Evolutionary conservation across 305 asterid genomes (phyloP), one percentile per base, ranked within the genome.

Genomic region (Fraxinus dipetala): DNA sequence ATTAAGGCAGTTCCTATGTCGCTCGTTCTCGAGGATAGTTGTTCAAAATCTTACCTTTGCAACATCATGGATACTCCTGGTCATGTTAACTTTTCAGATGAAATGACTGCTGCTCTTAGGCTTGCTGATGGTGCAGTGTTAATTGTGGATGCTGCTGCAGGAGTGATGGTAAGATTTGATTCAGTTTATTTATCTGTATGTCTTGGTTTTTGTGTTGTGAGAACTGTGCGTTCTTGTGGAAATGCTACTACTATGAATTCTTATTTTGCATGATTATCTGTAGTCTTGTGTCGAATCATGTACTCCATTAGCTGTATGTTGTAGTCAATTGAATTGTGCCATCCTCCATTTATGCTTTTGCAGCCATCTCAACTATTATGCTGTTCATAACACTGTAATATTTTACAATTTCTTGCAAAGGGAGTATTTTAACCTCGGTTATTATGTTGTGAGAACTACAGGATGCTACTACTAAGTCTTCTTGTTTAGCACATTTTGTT

Each of bases 41-140:
- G 88, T 85, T 90, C 98, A 18, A 96, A 96, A 84, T 96, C 99
- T 22, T 94, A 90, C 79, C 93, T 96, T 10, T 96, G 98, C 87
- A 94, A 96, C 87, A 86, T 96, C 73, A 93, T 93, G 97, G 99
- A 96, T 84, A 89, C 98, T 36, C 98, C 99, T 16, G 99, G 98
- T 24, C 99, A 96, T 88, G 98, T 91, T 59, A 94, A 96, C 88
- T 96, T 96, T 79, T 94, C 99, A 1, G 99, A 96, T 89, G 99
- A 96, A 87, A 96, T 96, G 98, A 87, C 96, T 38, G 98, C 99
- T 82, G 97, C 98, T 16, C 91, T 96, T 61, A 91, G 99, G 88
- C 98, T 96, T 87, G 97, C 99, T 76, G 99, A 96, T 88, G 99
- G 99, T 84, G 99, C 98, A 26, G 98, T 96, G 59, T 86, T 96